Percentiles rank a stretch among this genome's conserved stretches.
phyloP scores from a whole-genome alignment of 2,329 filamentous ascomycete genomes.

The Mariannaea elegans region DNA sequence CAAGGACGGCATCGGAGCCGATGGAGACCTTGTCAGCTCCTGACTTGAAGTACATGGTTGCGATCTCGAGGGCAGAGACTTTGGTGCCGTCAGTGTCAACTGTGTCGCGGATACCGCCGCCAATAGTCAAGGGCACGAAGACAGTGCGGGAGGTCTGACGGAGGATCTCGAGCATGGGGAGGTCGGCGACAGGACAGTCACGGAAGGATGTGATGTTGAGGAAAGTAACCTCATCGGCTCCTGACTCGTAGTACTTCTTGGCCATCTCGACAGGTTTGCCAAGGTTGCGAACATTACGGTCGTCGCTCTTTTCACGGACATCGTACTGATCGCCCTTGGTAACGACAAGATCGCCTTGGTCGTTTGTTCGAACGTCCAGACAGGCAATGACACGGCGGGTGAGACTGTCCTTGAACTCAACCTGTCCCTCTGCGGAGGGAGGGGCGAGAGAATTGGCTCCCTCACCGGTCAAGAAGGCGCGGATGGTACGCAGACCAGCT shows the following conservation, averaged over 20 bases:
- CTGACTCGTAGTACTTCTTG: conserved; percentile 92
- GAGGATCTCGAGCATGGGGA: conserved; percentile 95
- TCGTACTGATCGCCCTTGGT: conserved; percentile 99
- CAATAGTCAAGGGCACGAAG: conserved; percentile 95
- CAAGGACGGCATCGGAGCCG: conserved; percentile 91
- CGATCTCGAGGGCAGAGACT: conserved; percentile 91
- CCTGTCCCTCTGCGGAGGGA: neutral
- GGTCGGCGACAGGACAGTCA: conserved; percentile 89
- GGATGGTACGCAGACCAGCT: conserved; percentile 84
- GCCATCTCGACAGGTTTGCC: conserved; percentile 98
- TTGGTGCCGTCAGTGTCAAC: conserved; percentile 86
- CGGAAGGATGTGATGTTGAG: conserved; percentile 98
- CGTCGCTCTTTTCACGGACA: conserved; percentile 83
- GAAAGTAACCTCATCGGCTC: conserved; percentile 96
- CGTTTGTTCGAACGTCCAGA: conserved; percentile 93
- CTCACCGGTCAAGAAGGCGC: conserved; percentile 83
- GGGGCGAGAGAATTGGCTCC: conserved; percentile 52
- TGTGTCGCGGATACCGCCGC: conserved; percentile 93
- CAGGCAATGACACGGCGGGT: conserved; percentile 96
- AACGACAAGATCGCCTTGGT: conserved; percentile 92
- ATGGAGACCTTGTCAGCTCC: conserved; percentile 98
- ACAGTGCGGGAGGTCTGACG: conserved; percentile 87
- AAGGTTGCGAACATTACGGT: conserved; percentile 81
- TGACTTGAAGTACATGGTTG: conserved; percentile 95
- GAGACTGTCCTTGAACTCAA: conserved; percentile 68